Conservation (phyloP, 1,284 basidiomycete species). For the Chiua sp. region DNA sequence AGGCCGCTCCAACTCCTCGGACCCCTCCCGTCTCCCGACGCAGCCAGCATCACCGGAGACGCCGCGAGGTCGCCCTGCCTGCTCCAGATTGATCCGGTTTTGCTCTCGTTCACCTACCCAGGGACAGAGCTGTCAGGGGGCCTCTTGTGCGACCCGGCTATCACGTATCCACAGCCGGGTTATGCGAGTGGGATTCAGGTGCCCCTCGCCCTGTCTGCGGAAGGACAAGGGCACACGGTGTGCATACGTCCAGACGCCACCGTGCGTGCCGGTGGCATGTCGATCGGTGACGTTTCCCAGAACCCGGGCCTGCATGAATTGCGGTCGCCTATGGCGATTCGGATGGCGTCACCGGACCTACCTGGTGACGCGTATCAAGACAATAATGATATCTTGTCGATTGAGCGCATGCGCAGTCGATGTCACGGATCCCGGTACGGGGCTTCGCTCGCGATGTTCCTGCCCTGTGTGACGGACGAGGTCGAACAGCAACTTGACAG, state of each 20-base stretch:
- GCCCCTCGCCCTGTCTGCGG: neutral
- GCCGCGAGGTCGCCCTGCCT: neutral
- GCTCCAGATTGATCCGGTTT: slow-evolving; percentile 32
- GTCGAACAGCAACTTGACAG: neutral
- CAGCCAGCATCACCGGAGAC: neutral
- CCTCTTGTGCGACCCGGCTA: neutral
- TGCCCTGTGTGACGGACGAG: neutral
- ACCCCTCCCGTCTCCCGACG: neutral
- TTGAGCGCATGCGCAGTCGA: too few species aligned
- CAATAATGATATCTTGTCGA: too few species aligned
- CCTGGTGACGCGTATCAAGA: neutral
- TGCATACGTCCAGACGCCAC: neutral
- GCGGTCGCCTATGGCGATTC: neutral
- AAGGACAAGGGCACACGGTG: neutral
- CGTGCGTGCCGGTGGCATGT: too few species aligned
- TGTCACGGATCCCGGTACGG: neutral
- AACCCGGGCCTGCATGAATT: neutral
- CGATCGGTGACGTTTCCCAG: neutral
- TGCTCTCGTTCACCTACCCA: slow-evolving; percentile 25
- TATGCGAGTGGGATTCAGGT: too few species aligned
- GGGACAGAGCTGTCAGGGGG: neutral
- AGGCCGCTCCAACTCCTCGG: slow-evolving; percentile 25
- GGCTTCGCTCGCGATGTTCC: neutral
- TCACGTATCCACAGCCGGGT: neutral
- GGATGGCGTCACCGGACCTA: neutral